phyloP scores from a whole-genome alignment of 345 rosid genomes.

The Conringia planisiliqua region DNA sequence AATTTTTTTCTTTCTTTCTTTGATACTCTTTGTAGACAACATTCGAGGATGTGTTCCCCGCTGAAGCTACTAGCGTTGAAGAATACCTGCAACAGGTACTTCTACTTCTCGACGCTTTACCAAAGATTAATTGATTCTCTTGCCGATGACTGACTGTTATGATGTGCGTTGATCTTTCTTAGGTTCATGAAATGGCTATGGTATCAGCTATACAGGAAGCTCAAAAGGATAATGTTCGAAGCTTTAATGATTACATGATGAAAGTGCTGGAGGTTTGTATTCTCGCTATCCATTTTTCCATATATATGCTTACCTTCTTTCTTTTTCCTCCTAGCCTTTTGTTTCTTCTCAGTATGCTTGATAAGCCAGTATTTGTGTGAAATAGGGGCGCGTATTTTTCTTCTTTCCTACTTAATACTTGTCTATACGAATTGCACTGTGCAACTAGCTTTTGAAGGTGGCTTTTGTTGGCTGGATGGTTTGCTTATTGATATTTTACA shows the following conservation, averaged over 20 bases:
- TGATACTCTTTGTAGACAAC: constrained; percentile 51
- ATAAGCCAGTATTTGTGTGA: background rate
- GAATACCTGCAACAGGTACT: constrained; percentile 95
- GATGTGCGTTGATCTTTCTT: background rate
- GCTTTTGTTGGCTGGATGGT: background rate
- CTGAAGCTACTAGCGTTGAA: constrained; percentile 91
- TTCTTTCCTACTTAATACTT: constrained; percentile 1
- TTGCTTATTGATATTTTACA: constrained; percentile 6
- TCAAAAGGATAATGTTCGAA: constrained; percentile 85
- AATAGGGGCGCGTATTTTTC: background rate
- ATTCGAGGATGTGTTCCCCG: constrained; percentile 97
- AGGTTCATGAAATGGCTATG: constrained; percentile 99
- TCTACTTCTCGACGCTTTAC: constrained; percentile 2
- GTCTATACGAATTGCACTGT: background rate
- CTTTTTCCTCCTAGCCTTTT: background rate
- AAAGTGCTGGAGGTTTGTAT: constrained; percentile 82
- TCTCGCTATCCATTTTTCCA: background rate
- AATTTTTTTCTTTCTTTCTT: constrained; percentile 10
- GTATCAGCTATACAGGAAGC: constrained; percentile 97
- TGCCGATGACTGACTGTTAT: background rate
- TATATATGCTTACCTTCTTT: background rate
- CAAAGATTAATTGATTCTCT: constrained; percentile 2
- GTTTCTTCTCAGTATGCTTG: constrained; percentile 11
- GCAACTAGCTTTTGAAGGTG: background rate
- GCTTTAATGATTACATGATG: constrained; percentile 95